phyloP scores from a whole-genome alignment of 805 yeast genomes.

The Saccharomycopsis sp. region DNA sequence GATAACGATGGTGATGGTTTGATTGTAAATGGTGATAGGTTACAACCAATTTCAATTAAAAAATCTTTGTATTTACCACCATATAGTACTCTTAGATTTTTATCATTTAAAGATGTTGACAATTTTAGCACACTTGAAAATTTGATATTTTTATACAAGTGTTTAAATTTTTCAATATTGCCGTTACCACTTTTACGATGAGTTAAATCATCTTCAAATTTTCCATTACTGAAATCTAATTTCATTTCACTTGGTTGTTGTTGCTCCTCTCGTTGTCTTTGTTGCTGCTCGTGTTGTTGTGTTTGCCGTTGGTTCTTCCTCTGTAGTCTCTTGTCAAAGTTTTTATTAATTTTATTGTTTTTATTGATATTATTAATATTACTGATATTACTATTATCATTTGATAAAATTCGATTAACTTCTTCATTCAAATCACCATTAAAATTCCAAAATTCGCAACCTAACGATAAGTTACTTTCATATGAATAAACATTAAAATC shows the following conservation, averaged over 20 bases:
- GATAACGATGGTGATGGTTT: constrained; percentile 16
- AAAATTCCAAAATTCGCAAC: constrained; percentile 66
- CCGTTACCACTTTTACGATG: no score
- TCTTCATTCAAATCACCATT: constrained; percentile 24
- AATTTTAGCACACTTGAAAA: constrained; percentile 69
- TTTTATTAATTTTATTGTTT: neutral
- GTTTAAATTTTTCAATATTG: constrained; percentile 18
- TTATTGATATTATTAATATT: neutral
- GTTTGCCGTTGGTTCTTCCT: constrained; percentile 20
- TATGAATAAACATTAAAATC: constrained; percentile 90
- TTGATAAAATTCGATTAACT: constrained; percentile 9
- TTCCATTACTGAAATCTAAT: constrained; percentile 7
- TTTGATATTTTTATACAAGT: constrained; percentile 23
- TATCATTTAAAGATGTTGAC: constrained; percentile 61
- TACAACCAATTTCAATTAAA: constrained; percentile 34
- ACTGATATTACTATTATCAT: neutral
- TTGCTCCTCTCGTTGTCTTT: constrained; percentile 30
- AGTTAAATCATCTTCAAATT: no score
- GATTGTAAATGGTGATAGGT: constrained; percentile 1
- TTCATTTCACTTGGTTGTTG: constrained; percentile 32
- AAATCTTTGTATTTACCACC: constrained; percentile 82
- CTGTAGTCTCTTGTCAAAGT: constrained; percentile 1
- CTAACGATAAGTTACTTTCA: constrained; percentile 77
- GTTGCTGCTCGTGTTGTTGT: constrained; percentile 26
- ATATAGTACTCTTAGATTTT: constrained; percentile 65